A percentile compares a stretch with the other conserved stretches of the same genome.
phyloP scores from a whole-genome alignment of 441 rosid species.

The Aquilaria agallochum region DNA sequence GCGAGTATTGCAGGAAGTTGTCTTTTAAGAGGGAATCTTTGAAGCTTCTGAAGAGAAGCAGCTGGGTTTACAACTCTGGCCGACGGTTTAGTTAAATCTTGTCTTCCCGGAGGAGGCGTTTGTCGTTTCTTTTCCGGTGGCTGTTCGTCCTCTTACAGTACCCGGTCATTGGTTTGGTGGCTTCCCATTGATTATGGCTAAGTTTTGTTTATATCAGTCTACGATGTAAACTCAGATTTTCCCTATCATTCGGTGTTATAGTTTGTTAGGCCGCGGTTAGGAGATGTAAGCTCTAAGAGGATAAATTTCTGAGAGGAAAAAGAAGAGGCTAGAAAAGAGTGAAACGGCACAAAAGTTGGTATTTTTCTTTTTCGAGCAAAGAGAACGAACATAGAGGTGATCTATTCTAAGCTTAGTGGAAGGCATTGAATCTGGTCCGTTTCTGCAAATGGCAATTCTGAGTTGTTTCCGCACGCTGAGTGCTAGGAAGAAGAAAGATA shows the following conservation, averaged over 20 bases:
- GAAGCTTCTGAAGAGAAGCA: slow-evolving; percentile 61
- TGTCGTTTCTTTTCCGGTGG: slow-evolving; percentile 36
- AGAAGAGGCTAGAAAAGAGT: neutral
- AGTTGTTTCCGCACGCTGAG: slow-evolving; percentile 36
- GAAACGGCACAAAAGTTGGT: neutral
- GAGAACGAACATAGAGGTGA: too few relatives aligned
- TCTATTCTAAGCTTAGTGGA: slow-evolving; percentile 4
- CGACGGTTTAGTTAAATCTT: slow-evolving; percentile 33
- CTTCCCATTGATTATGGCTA: slow-evolving; percentile 91
- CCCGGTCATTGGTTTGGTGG: slow-evolving; percentile 37
- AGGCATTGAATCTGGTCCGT: slow-evolving; percentile 6
- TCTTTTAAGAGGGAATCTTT: slow-evolving; percentile 9
- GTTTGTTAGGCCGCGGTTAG: slow-evolving; percentile 6
- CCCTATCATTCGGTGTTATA: slow-evolving; percentile 1
- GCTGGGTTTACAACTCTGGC: slow-evolving; percentile 67
- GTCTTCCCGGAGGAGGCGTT: slow-evolving; percentile 43
- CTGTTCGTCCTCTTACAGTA: slow-evolving; percentile 17
- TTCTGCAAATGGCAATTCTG: slow-evolving; percentile 39
- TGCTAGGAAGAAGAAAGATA: slow-evolving; percentile 37
- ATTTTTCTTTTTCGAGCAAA: too few relatives aligned
- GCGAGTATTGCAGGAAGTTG: neutral
- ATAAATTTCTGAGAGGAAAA: slow-evolving; percentile 9
- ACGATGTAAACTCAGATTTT: slow-evolving; percentile 22
- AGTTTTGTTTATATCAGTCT: slow-evolving; percentile 18
- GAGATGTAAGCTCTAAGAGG: slow-evolving; percentile 31